Conservation (phyloP, 2,329 filamentous ascomycete genomes). For the Cladorrhinum sp. region DNA sequence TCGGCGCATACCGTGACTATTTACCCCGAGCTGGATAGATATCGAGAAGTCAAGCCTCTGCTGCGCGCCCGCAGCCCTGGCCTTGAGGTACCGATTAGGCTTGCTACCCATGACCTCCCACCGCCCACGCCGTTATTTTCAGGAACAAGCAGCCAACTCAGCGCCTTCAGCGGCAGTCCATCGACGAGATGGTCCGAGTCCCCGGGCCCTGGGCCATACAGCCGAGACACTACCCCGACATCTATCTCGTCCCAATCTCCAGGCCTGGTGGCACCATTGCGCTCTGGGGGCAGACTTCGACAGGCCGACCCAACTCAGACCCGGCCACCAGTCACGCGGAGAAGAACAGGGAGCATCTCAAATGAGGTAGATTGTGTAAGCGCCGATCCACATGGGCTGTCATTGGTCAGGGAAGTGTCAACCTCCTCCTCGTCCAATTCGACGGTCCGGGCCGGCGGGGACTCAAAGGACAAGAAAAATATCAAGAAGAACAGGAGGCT, state of each 20-base stretch:
- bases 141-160: constrained; percentile 52
- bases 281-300: constrained; percentile 42
- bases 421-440: constrained; percentile 72
- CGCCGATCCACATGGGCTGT: constrained; percentile 55
- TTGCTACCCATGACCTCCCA: constrained; percentile 64
- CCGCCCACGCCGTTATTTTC: constrained; percentile 65
- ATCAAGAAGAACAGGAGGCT: constrained; percentile 44
- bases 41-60: constrained; percentile 46
- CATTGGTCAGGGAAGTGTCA: constrained; percentile 65
- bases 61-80: constrained; percentile 34
- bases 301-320: constrained; percentile 55
- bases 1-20: constrained; percentile 44
- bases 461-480: constrained; percentile 44
- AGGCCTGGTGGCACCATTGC: constrained; percentile 50
- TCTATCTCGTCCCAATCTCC: constrained; percentile 75
- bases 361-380: constrained; percentile 46
- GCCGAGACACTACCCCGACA: constrained; percentile 73
- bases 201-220: constrained; percentile 66
- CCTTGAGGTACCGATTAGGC: constrained; percentile 51
- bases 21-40: constrained; percentile 61
- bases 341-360: constrained; percentile 53
- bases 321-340: constrained; percentile 59
- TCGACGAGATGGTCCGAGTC: constrained; percentile 75
- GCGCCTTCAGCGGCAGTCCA: constrained; percentile 65
- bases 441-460: constrained; percentile 56